phyloP scores from a whole-genome alignment of 1,139 yeast species.

The Pichia sp. region DNA sequence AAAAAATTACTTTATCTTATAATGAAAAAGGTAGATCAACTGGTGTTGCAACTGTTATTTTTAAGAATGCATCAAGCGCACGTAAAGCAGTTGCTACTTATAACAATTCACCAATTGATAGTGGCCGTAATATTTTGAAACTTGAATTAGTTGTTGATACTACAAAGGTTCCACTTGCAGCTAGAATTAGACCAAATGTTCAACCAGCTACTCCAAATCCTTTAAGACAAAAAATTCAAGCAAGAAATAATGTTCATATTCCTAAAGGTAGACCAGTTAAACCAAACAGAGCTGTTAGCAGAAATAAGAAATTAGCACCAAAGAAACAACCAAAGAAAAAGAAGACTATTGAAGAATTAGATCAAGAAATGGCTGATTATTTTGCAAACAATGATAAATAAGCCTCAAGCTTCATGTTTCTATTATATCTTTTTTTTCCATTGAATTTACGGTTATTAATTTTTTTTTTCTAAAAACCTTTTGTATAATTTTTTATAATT shows the following conservation, averaged over 20 bases:
- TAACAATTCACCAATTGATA: conserved; percentile 91
- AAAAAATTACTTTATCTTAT: conserved; percentile 64
- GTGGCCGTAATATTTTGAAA: conserved; percentile 70
- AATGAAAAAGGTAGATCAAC: conserved; percentile 85
- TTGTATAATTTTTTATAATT: not conserved
- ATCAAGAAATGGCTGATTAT: conserved; percentile 80
- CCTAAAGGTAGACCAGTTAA: conserved; percentile 14
- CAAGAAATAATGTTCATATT: not conserved
- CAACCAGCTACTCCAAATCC: conserved; percentile 4
- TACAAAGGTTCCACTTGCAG: conserved; percentile 63
- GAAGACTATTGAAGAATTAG: conserved; percentile 84
- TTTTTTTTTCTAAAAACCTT: not conserved
- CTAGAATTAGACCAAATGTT: conserved; percentile 55
- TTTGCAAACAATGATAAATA: conserved; percentile 26
- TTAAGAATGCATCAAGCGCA: conserved; percentile 65
- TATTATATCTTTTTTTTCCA: not conserved
- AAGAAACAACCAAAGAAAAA: conserved; percentile 38
- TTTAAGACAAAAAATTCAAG: not conserved
- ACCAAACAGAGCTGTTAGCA: conserved; percentile 5
- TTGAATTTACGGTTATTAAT: no score
- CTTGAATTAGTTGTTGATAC: conserved; percentile 88
- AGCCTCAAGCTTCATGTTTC: not conserved
- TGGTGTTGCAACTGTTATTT: conserved; percentile 84
- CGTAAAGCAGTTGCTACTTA: conserved; percentile 71
- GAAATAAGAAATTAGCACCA: conserved; percentile 25